These are phyloP conservation scores for Phytophthora multivora DNA, from an alignment of 352 stramenopile species.

Conservation along the genomic window DNA sequence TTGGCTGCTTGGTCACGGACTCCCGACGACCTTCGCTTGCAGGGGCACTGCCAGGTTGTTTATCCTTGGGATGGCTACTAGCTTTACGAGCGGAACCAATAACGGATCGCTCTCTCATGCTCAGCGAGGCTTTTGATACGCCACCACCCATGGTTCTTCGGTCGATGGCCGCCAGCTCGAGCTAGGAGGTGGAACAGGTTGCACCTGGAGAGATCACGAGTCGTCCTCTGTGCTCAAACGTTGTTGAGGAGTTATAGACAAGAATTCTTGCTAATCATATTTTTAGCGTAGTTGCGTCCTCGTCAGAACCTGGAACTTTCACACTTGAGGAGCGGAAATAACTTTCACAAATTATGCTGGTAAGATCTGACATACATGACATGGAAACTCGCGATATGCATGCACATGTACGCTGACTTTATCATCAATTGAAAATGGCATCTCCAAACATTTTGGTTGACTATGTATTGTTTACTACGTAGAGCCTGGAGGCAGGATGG, in stretches of 20 bases:
- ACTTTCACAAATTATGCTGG: not conserved
- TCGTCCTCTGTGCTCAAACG: slow-evolving; percentile 18
- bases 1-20: slow-evolving; percentile 40
- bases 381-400: too few species aligned
- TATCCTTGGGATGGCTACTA: slow-evolving; percentile 10
- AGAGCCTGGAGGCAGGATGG: slow-evolving; percentile 27
- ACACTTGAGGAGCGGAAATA: slow-evolving; percentile 22
- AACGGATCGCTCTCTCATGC: not conserved
- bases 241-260: slow-evolving; percentile 8
- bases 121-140: slow-evolving; percentile 27
- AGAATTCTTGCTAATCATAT: slow-evolving; percentile 15
- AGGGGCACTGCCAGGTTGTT: slow-evolving; percentile 5
- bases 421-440: too few species aligned
- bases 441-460: not conserved
- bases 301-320: not conserved
- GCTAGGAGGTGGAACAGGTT: not conserved
- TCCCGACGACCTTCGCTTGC: slow-evolving; percentile 27
- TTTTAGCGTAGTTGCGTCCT: slow-evolving; percentile 21
- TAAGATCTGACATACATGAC: too few species aligned
- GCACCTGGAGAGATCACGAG: slow-evolving; percentile 1
- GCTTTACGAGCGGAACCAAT: slow-evolving; percentile 13
- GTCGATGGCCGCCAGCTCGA: slow-evolving; percentile 6
- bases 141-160: slow-evolving; percentile 46
- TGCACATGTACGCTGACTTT: too few species aligned
- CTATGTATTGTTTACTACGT: not conserved